phyloP scores from a whole-genome alignment of 371 early-diverging fungal genomes.

The Mucor racemosus region DNA sequence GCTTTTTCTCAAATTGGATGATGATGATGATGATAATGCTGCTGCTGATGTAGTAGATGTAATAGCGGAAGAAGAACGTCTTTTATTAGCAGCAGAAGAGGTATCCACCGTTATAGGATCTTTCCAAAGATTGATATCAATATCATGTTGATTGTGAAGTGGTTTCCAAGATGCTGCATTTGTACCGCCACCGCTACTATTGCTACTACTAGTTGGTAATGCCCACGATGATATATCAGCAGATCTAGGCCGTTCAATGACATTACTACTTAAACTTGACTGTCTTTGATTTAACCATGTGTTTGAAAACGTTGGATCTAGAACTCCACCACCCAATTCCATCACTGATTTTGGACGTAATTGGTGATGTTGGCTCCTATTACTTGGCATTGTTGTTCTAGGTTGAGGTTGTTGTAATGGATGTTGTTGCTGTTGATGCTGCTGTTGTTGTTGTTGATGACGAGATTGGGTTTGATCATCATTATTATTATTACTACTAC shows the following conservation, averaged over 20 bases:
- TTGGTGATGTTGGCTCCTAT: neutral
- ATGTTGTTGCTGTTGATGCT: neutral
- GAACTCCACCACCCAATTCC: conserved; percentile 27
- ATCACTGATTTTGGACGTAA: conserved; percentile 58
- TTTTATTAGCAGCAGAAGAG: neutral
- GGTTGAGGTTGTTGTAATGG: conserved; percentile 7
- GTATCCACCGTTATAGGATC: neutral
- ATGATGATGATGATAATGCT: no score
- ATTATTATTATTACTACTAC: neutral
- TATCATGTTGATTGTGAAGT: conserved; percentile 6
- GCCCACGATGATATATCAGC: conserved; percentile 71
- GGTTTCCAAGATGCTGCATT: conserved; percentile 16
- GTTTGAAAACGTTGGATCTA: conserved; percentile 39
- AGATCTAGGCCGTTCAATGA: conserved; percentile 67
- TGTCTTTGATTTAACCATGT: conserved; percentile 36
- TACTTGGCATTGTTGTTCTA: conserved; percentile 1
- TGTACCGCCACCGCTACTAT: neutral
- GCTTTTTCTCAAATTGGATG: neutral
- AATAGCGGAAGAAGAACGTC: neutral
- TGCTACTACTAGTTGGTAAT: conserved; percentile 8
- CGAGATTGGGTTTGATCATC: conserved; percentile 16
- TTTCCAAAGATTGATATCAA: conserved; percentile 8
- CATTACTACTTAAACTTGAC: conserved; percentile 24
- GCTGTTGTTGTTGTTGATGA: neutral
- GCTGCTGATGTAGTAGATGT: neutral